Evolutionary conservation across 2,329 filamentous ascomycete genomes (phyloP).

Genomic region (Aspergillus floridensis): DNA sequence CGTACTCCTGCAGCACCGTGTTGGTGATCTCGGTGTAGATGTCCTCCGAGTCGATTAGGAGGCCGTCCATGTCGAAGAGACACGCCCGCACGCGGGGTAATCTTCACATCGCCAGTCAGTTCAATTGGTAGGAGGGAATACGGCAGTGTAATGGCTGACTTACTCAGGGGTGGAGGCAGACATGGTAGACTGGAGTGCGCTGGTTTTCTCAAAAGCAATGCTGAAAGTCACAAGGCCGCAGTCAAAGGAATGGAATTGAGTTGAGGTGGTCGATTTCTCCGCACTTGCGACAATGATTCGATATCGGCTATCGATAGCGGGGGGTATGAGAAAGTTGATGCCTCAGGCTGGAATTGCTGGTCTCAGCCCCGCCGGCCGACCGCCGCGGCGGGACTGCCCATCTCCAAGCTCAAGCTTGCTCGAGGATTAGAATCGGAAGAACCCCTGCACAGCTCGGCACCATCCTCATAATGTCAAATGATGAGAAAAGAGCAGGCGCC

Average conservation of each 20-base stretch:
- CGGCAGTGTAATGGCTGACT: not conserved
- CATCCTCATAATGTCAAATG: constrained; percentile 25
- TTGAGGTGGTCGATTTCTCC: not conserved
- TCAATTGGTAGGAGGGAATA: not conserved
- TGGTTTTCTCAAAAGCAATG: not conserved
- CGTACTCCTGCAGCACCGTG: constrained; percentile 72
- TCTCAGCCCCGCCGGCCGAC: not conserved
- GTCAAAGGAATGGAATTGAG: too few species aligned
- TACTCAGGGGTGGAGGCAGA: constrained; percentile 8
- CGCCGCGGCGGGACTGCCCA: not conserved
- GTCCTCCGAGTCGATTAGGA: constrained; percentile 92
- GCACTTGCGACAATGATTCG: not conserved
- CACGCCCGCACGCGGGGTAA: constrained; percentile 82
- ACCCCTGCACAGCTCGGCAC: not conserved
- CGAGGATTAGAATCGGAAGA: too few species aligned
- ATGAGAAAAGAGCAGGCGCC: constrained; percentile 10
- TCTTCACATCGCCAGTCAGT: constrained; percentile 41
- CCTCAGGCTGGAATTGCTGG: constrained; percentile 2
- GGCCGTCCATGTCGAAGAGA: constrained; percentile 98
- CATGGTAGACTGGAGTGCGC: not conserved
- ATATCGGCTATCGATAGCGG: not conserved
- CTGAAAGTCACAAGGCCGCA: not conserved
- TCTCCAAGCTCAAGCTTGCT: not conserved
- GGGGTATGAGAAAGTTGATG: not conserved
- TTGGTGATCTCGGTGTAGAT: constrained; percentile 83